Evolutionary conservation across 176 grass and related monocot species (phyloP), one percentile per base, ranked within the genome.

Genomic region (Puya raimondii): DNA sequence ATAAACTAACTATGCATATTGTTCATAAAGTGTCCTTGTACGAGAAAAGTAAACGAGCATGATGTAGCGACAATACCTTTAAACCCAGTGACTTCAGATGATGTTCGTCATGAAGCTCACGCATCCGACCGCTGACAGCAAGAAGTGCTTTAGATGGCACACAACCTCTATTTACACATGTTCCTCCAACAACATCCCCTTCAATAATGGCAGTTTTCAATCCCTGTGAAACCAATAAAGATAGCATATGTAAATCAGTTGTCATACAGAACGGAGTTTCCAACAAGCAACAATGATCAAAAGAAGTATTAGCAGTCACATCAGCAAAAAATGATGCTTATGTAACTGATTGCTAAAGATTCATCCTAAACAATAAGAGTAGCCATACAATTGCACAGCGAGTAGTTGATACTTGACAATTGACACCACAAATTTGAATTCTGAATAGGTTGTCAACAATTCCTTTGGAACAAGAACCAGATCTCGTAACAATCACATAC

Each of bases 101-200:
- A 79, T 99, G 87, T 53, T 99, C 90, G 72, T 99, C 75, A 8
- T 91, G 84, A 76, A 99, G 81, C 53, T 99, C 89, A 15, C 90
- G 80, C 84, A 99, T 91, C 50, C 94, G 84, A 71, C 94, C 94
- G 65, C 94, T 99, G 11, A 99, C 94, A 75, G 94, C 94, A 75
- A 99, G 91, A 52, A 99, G 89, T 14, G 87, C 95, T 66, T 99
- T 99, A 23, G 91, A 96, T 58, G 91, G 91, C 65, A 96, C 91
- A 73, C 91, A 96, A 20, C 91, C 87, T 83, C 87, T 82, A 75
- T 96, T 96, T 23, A 96, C 91, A 85, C 91, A 96, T 57, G 91
- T 96, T 13, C 91, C 95, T 17, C 95, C 90, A 53, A 99, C 78
- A 49, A 99, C 74, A 78, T 99, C 95, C 50, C 90, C 95, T 83